A percentile compares a stretch with the other conserved stretches of the same genome.
Conservation (phyloP, 208 protist genomes). For the Sergeia podlipaevii region DNA sequence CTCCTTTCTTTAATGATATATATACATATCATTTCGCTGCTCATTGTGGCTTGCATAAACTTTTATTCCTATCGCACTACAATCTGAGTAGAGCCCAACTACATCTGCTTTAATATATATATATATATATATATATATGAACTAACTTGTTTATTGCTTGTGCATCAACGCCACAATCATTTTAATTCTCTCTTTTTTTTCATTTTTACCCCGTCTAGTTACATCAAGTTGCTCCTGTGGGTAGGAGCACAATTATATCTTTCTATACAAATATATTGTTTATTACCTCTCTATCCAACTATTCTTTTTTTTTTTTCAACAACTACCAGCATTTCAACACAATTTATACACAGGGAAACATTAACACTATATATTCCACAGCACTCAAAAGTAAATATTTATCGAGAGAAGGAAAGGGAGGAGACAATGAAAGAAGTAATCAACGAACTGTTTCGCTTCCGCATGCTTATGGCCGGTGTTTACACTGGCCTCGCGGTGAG, state of each 20-base stretch:
- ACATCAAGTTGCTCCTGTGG: neutral
- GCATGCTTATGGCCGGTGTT: slow-evolving; percentile 71
- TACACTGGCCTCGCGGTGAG: slow-evolving; percentile 60
- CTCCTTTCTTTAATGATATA: neutral
- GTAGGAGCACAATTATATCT: too few relatives aligned
- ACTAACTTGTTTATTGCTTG: too few relatives aligned
- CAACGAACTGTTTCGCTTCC: slow-evolving; percentile 62
- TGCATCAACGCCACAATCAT: too few relatives aligned
- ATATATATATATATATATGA: too few relatives aligned
- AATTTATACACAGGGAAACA: neutral
- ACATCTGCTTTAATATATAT: too few relatives aligned
- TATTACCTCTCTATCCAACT: neutral
- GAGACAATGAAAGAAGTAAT: slow-evolving; percentile 37
- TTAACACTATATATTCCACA: neutral
- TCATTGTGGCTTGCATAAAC: too few relatives aligned
- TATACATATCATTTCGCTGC: too few relatives aligned
- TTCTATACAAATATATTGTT: neutral
- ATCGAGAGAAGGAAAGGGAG: neutral
- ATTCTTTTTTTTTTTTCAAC: slow-evolving; percentile 10
- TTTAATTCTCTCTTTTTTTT: slow-evolving; percentile 11
- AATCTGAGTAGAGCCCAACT: too few relatives aligned
- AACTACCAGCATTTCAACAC: neutral
- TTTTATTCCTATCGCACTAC: too few relatives aligned
- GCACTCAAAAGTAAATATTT: slow-evolving; percentile 1
- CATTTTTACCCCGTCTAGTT: slow-evolving; percentile 1